phyloP scores from a whole-genome alignment of 1,284 basidiomycete species.

The Exobasidium rhododendri region DNA sequence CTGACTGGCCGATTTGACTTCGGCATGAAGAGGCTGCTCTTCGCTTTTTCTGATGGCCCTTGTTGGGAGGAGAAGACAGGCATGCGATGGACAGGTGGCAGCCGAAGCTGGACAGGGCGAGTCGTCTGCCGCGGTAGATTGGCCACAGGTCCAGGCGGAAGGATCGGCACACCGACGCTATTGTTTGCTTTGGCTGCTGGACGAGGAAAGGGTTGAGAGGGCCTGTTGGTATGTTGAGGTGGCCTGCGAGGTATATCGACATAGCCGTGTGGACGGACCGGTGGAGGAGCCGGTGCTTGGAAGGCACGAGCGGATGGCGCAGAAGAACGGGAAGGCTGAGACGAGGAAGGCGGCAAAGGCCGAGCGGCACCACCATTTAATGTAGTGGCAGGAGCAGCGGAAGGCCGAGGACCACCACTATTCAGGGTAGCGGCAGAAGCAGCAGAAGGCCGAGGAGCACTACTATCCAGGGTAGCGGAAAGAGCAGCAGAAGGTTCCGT shows the following conservation, averaged over 20 bases:
- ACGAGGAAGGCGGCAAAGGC: too few species aligned
- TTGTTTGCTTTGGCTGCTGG: background rate
- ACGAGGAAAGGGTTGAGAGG: background rate
- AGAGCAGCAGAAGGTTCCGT: background rate
- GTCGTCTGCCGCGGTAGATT: background rate
- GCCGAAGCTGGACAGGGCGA: background rate
- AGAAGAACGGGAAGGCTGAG: too few species aligned
- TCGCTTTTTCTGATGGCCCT: background rate
- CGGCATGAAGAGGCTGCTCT: background rate
- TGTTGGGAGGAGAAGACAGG: background rate
- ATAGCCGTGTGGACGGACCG: too few species aligned
- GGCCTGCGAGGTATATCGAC: background rate
- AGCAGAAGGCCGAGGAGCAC: too few species aligned
- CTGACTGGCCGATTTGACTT: background rate
- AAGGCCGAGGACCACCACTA: too few species aligned
- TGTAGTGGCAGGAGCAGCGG: too few species aligned
- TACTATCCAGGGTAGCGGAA: background rate
- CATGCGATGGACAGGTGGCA: background rate
- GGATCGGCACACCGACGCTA: background rate
- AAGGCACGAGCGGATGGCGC: too few species aligned
- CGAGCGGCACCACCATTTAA: too few species aligned
- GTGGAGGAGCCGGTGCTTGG: too few species aligned
- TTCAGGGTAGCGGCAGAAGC: too few species aligned
- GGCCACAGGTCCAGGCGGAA: background rate
- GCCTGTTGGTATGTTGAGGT: background rate